These are phyloP conservation scores for Sphaerostilbella broomeana DNA, from an alignment of 2,329 filamentous ascomycete genomes.

Conservation along the genomic window DNA sequence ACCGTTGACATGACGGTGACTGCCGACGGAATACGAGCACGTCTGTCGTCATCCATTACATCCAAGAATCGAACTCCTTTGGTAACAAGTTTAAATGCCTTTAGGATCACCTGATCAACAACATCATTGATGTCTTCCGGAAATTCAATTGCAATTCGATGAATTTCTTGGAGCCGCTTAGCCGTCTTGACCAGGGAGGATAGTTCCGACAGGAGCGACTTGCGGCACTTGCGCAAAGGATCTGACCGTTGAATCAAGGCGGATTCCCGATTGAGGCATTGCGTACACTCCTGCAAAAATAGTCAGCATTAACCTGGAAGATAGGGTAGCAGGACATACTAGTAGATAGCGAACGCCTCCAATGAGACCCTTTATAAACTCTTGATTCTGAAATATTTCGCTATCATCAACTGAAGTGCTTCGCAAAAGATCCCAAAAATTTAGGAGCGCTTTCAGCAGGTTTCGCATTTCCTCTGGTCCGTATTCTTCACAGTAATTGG, in stretches of 20 bases:
- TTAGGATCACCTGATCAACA: constrained; percentile 87
- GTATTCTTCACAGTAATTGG: constrained; percentile 96
- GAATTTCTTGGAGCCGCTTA: constrained; percentile 73
- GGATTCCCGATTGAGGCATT: constrained; percentile 81
- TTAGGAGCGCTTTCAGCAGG: constrained; percentile 76
- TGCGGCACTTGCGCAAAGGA: constrained; percentile 70
- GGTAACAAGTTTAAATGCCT: constrained; percentile 90
- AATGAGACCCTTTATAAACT: constrained; percentile 90
- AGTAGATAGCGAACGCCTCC: constrained; percentile 85
- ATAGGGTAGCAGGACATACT: constrained; percentile 47
- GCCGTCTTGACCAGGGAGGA: constrained; percentile 84
- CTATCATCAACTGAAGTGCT: constrained; percentile 69
- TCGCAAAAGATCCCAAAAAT: constrained; percentile 86
- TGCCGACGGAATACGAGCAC: constrained; percentile 42
- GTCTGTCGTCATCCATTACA: constrained; percentile 62
- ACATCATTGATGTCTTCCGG: constrained; percentile 62
- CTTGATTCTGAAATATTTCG: constrained; percentile 79
- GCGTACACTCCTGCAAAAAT: constrained; percentile 65
- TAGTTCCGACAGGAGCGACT: constrained; percentile 81
- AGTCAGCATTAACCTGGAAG: constrained; percentile 10
- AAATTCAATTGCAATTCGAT: constrained; percentile 42
- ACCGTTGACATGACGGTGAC: constrained; percentile 56
- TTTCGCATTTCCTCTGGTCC: constrained; percentile 81
- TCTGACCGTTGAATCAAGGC: constrained; percentile 68
- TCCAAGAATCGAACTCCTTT: constrained; percentile 87